These are phyloP conservation scores for Fusarium xylarioides DNA, from an alignment of 2,329 filamentous ascomycete species.

Conservation along the genomic window DNA sequence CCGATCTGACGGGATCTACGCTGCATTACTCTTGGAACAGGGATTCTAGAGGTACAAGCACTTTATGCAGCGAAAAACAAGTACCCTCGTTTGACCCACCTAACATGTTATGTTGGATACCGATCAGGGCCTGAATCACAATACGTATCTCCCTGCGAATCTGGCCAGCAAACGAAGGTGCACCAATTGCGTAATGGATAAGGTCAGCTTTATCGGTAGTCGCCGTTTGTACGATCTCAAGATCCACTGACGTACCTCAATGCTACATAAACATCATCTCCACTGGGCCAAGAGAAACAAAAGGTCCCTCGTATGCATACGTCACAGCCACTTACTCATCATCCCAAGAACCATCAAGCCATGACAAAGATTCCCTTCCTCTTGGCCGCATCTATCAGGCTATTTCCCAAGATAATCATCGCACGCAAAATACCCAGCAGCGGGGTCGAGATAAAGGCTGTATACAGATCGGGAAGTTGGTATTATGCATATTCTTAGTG, in stretches of 20 bases:
- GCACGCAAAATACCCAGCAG: background rate
- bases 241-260: background rate
- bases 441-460: background rate
- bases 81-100: too few relatives aligned
- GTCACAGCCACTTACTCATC: background rate
- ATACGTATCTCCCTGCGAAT: too few relatives aligned
- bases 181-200: too few relatives aligned
- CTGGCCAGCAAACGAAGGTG: too few relatives aligned
- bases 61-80: too few relatives aligned
- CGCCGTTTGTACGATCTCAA: too few relatives aligned
- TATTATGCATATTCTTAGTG: constrained; percentile 30
- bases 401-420: background rate
- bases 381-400: background rate
- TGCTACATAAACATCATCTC: background rate
- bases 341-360: background rate
- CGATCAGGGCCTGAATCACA: too few relatives aligned
- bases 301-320: background rate
- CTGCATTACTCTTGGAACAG: too few relatives aligned
- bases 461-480: constrained; percentile 33
- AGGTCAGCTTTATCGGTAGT: too few relatives aligned
- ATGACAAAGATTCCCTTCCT: background rate
- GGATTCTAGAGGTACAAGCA: too few relatives aligned
- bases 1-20: too few relatives aligned
- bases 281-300: constrained; percentile 18
- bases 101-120: too few relatives aligned